Conservation (phyloP, 371 early-diverging fungal species). For the Mortierella sp. region DNA sequence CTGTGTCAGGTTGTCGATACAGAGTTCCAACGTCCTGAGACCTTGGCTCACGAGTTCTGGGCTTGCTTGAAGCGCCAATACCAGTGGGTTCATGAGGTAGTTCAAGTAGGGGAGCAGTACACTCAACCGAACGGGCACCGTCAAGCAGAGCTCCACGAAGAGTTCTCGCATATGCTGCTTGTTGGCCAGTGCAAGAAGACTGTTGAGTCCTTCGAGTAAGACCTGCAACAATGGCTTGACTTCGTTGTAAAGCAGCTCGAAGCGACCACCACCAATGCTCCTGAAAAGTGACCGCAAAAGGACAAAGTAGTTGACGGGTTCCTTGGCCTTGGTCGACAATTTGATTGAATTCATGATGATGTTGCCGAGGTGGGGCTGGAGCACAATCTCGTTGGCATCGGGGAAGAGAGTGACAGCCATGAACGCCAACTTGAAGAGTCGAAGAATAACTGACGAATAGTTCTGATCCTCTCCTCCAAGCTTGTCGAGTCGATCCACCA, state of each 20-base stretch:
- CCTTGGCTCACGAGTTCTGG: constrained; percentile 96
- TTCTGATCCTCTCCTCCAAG: constrained; percentile 85
- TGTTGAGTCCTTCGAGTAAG: constrained; percentile 91
- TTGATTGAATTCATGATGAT: constrained; percentile 94
- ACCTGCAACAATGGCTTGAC: constrained; percentile 93
- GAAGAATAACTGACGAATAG: constrained; percentile 86
- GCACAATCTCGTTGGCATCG: constrained; percentile 89
- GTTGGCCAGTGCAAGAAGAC: constrained; percentile 83
- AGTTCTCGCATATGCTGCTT: constrained; percentile 89
- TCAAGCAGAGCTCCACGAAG: constrained; percentile 92
- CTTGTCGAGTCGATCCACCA: constrained; percentile 87
- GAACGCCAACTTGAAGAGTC: constrained; percentile 94
- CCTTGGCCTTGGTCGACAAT: constrained; percentile 83
- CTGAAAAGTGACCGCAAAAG: constrained; percentile 94
- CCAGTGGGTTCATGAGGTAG: constrained; percentile 96
- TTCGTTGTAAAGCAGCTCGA: constrained; percentile 84
- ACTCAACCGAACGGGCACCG: constrained; percentile 97
- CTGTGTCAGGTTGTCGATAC: constrained; percentile 97
- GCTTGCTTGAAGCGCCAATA: constrained; percentile 92
- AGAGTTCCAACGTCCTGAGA: constrained; percentile 96
- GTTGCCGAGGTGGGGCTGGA: constrained; percentile 90
- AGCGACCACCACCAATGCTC: constrained; percentile 78
- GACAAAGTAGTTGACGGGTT: constrained; percentile 93
- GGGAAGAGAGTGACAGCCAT: constrained; percentile 96
- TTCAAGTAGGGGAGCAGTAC: constrained; percentile 95